Evolutionary conservation across 2,329 filamentous ascomycete species (phyloP), one percentile per base, ranked within the genome.

Genomic region (Monosporascus sp.): DNA sequence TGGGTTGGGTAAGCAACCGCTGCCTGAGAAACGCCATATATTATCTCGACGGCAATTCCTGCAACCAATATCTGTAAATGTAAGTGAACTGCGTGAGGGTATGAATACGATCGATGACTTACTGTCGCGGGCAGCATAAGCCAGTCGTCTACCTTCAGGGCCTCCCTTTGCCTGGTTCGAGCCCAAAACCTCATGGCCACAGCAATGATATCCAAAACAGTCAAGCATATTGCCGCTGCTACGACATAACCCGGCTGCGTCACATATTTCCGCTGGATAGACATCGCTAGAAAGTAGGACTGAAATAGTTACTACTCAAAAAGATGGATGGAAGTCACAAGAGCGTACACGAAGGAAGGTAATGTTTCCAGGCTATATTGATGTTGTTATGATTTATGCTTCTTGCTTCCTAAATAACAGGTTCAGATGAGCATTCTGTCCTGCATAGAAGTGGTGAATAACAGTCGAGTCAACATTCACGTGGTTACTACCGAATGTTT

Each of bases 81-180:
- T 2, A 41, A 24, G 24, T 46, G 4, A 11, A 24, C 17, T 26
- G 9, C 20, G 44, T 17, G 24, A 20, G 7, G 2, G 19, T 5
- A 20, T 17, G 24, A 31, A 7, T 43, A 14, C 6, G 6, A 48
- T 16, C 48, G 48, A 7, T 7, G 20, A 9, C 50, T 19, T 58
- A 62, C 58, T 14, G 56, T 55, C 5, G 61, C 59, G 5, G 59
- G 61, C n/a, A 64, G 17, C 52, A 63, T 56, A 7, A 64, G 52
- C 61, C 62, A 64, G 55, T 63, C 61, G 38, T 64, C 62, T 0
- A 51, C 48, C 31, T 59, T 56, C 1, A 57, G 41, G 0, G 45
- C 27, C 20, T 63, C 45, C 5, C 43, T 56, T 26, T 58, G 55
- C 17, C 54, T 52, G 41, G 37, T 58, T 2, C 62, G 56, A 1